These are phyloP conservation scores for Gynandropsis gynandra DNA, from an alignment of 345 rosid species.

Conservation along the genomic window DNA sequence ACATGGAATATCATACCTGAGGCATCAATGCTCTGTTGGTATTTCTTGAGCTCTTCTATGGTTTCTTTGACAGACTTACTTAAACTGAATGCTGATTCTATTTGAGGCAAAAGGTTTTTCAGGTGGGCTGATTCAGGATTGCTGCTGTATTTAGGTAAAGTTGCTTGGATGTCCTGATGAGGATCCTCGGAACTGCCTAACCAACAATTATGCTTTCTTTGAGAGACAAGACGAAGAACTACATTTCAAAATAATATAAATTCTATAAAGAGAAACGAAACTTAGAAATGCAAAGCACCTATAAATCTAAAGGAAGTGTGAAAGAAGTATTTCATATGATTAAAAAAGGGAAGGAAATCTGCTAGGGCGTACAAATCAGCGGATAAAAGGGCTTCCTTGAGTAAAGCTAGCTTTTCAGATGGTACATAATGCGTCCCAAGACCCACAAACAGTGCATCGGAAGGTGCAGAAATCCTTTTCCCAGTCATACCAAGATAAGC, in stretches of 20 bases:
- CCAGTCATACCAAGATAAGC: constrained; percentile 93
- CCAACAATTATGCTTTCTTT: constrained; percentile 14
- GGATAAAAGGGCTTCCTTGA: constrained; percentile 66
- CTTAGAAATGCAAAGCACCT: constrained; percentile 5
- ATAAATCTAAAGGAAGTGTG: not conserved
- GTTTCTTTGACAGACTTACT: constrained; percentile 57
- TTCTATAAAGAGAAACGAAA: not conserved
- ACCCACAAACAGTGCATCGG: constrained; percentile 77
- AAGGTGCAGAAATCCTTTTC: constrained; percentile 70
- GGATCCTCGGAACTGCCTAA: constrained; percentile 64
- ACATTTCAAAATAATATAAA: constrained; percentile 2
- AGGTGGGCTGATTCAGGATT: constrained; percentile 56
- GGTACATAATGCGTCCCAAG: constrained; percentile 83
- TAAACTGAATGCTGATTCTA: constrained; percentile 52
- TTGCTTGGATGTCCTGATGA: constrained; percentile 42
- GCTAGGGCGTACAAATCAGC: constrained; percentile 43
- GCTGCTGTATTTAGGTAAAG: constrained; percentile 48
- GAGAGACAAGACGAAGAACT: not conserved
- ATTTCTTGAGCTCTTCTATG: constrained; percentile 55
- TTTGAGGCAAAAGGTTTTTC: constrained; percentile 61
- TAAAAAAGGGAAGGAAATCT: constrained; percentile 1
- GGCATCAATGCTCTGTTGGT: constrained; percentile 52
- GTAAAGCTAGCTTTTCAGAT: constrained; percentile 50
- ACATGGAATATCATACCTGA: constrained; percentile 37
- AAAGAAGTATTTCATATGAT: not conserved